phyloP scores from a whole-genome alignment of 225 moss, liverwort and hornwort genomes.

The Bryoerythrophyllum caledonicum region DNA sequence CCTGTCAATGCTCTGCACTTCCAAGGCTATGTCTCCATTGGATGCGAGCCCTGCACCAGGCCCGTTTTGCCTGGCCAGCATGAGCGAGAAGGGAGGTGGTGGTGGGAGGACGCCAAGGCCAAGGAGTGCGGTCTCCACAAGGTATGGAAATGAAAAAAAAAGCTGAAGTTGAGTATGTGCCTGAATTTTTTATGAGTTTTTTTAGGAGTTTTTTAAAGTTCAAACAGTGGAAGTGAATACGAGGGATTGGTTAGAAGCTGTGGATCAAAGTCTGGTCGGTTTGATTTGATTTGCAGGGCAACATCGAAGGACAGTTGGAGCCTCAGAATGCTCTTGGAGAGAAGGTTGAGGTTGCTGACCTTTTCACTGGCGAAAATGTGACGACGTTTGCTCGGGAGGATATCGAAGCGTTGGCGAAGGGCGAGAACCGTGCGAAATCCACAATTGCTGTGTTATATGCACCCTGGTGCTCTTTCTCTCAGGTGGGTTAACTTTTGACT shows the following conservation, averaged over 20 bases:
- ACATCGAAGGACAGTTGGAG: conserved; percentile 44
- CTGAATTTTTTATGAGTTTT: no score
- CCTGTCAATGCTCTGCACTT: conserved; percentile 88
- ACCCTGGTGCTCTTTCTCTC: conserved; percentile 89
- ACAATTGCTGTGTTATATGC: conserved; percentile 82
- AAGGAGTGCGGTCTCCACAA: conserved; percentile 98
- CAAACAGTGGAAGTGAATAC: no score
- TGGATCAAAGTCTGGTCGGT: not conserved
- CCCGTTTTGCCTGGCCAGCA: conserved; percentile 91
- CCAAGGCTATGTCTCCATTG: conserved; percentile 95
- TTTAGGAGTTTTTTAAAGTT: no score
- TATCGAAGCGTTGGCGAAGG: conserved; percentile 54
- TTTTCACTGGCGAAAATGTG: conserved; percentile 75
- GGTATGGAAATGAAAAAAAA: conserved; percentile 32
- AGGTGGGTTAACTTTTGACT: conserved; percentile 32
- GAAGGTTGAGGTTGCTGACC: conserved; percentile 49
- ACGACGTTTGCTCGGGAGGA: conserved; percentile 54
- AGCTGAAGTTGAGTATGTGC: no score
- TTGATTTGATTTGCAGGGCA: conserved; percentile 53
- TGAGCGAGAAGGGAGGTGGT: conserved; percentile 98
- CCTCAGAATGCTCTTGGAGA: conserved; percentile 30
- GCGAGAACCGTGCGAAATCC: conserved; percentile 58
- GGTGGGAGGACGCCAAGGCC: conserved; percentile 98
- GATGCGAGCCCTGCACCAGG: conserved; percentile 95
- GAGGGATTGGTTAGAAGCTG: no score